Evolutionary conservation across 116 monocot genomes (phyloP), one percentile per base, ranked within the genome.

Genomic region (Zostera marina): DNA sequence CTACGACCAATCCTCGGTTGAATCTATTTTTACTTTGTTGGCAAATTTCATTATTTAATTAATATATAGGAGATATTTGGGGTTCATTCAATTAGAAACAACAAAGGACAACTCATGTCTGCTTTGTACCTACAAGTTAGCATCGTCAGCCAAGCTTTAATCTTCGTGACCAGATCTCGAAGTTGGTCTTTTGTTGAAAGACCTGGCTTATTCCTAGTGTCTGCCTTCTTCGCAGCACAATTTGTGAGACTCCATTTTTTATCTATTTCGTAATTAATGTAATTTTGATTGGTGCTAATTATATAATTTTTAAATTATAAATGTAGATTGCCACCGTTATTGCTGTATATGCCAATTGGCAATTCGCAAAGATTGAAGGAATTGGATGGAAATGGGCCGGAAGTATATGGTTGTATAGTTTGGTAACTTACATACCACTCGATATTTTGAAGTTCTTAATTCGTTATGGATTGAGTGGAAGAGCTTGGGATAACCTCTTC

Each of bases 71-170:
- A 19, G 7, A 19, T 7, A 5, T 71, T 91, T 47, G 71, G 76
- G 11, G 79, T 91, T 61, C 63, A 66, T 52, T 21, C 72, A 5
- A 79, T 91, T 41, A 64, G 54, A 24, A 48, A 60, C 3, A 70
- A 75, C 65, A 42, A 19, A 0, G 69, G 71, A 15, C 76, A 85
- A 66, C 64, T 91, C 22, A 80, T 68, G 23, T 60, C 91, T 13
- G 85, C 79, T 14, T 46, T 91, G 26, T 91, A 91, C 62, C 84
- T 91, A 4, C 91, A 91, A 69, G 91, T 91, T 55, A 91, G 91
- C 47, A 91, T 85, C 13, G 73, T 91, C 20, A 91, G 91, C 63
- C 91, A 91, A 59, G 91, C 91, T 4, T 77, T 91, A 42, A 91
- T 91, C 47, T 91, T 91, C 56, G 91, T 91, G 56, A 91, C 91